These are phyloP conservation scores for Candida chauliodis DNA, from an alignment of 805 yeast species.

Conservation along the genomic window DNA sequence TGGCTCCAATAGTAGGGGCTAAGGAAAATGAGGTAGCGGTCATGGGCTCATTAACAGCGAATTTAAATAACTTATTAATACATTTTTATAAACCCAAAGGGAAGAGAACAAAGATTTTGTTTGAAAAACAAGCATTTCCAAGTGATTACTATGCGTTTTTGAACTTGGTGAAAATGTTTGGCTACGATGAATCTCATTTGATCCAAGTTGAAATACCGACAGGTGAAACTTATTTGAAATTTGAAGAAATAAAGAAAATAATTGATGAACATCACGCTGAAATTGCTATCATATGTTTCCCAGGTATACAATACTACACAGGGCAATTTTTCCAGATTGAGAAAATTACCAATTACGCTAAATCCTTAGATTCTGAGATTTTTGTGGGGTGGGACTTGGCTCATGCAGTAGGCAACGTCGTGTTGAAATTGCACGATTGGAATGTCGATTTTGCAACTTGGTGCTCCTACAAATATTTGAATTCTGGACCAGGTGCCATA, in stretches of 20 bases:
- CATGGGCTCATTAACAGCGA: conserved; percentile 82
- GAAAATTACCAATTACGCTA: conserved; percentile 63
- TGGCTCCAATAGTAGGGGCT: conserved; percentile 80
- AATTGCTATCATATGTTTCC: conserved; percentile 70
- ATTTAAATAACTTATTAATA: conserved; percentile 69
- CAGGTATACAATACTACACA: conserved; percentile 90
- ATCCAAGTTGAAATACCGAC: conserved; percentile 61
- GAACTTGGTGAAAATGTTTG: conserved; percentile 65
- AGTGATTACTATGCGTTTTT: conserved; percentile 85
- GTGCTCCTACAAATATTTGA: conserved; percentile 90
- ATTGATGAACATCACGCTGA: conserved; percentile 57
- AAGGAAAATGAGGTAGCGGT: conserved; percentile 72
- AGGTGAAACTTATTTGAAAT: conserved; percentile 54
- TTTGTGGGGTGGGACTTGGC: conserved; percentile 93
- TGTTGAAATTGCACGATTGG: conserved; percentile 79
- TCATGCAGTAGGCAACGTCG: conserved; percentile 89
- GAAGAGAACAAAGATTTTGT: conserved; percentile 62
- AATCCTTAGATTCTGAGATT: conserved; percentile 36
- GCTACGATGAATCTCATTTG: conserved; percentile 51
- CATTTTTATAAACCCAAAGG: conserved; percentile 71
- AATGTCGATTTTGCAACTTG: conserved; percentile 89
- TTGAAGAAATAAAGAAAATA: conserved; percentile 56
- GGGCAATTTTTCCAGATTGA: conserved; percentile 83
- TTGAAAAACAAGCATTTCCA: conserved; percentile 88
- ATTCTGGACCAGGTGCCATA: conserved; percentile 91